Conservation (phyloP, 139 green algal species). For the Medakamo hakoo region DNA sequence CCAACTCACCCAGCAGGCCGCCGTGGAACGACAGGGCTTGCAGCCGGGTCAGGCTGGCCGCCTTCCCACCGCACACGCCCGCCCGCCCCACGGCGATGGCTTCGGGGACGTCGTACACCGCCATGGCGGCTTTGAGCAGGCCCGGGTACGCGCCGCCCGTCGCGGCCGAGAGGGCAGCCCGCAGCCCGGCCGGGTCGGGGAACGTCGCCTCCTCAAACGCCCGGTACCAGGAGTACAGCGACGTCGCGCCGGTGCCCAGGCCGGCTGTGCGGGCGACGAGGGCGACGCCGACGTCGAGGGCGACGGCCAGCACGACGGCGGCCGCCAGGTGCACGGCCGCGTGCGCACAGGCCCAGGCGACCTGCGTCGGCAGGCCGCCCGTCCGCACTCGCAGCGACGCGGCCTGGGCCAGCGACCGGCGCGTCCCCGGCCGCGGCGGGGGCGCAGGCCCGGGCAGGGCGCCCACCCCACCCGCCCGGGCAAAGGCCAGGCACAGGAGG, state of each 20-base stretch:
- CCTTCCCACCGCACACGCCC: constrained; percentile 35
- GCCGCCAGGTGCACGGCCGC: constrained; percentile 33
- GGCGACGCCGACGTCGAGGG: constrained; percentile 73
- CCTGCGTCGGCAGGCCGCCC: constrained; percentile 32
- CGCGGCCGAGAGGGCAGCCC: constrained; percentile 22
- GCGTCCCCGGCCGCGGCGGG: constrained; percentile 3
- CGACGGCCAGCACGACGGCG: constrained; percentile 52
- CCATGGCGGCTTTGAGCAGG: constrained; percentile 51
- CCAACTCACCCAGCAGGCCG: constrained; percentile 63
- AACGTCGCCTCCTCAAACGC: constrained; percentile 57
- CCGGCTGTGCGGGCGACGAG: constrained; percentile 47
- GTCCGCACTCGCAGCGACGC: constrained; percentile 14
- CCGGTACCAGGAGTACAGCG: constrained; percentile 61
- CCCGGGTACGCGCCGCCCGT: constrained; percentile 57
- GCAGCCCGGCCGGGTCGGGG: constrained; percentile 60
- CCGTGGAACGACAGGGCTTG: constrained; percentile 61
- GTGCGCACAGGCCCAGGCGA: constrained; percentile 42
- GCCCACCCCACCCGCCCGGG: constrained; percentile 35
- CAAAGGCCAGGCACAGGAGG: constrained; percentile 31
- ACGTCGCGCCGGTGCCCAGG: constrained; percentile 45
- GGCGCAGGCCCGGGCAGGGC: constrained; percentile 6
- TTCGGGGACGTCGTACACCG: constrained; percentile 66
- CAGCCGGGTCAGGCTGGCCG: constrained; percentile 27
- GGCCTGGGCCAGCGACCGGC: constrained; percentile 9
- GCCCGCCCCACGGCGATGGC: constrained; percentile 51